Base-by-base conservation (phyloP, 1,284 basidiomycete species). In the Sanguinoderma infundibulare region DNA sequence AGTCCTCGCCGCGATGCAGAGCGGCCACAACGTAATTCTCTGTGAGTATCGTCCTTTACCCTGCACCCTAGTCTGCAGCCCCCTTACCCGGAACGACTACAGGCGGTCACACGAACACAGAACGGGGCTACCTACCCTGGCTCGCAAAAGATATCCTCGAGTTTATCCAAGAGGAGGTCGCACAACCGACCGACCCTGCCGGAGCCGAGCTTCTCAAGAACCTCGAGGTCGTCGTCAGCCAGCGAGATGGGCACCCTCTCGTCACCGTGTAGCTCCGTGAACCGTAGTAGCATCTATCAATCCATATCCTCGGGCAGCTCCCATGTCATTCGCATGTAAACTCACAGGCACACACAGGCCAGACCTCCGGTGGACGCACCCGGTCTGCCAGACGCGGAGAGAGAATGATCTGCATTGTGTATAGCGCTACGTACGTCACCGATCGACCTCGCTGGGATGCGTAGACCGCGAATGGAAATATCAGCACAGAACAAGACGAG, bases 51-150 rank as follows among this genome's bases (percentile, higher is more conserved):
- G 20, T 30, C 42, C 22, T 12, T 40, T 14, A 36, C 30, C 42
- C 60, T n/a, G 17, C 24, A 22, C 52, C 65, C 54, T 14, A 30
- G 15, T 35, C 42, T 44, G 24, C 30, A 49, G 35, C 52, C 10
- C 26, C 53, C 58, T 54, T 24, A 55, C 15, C 20, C 24, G 49
- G 56, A 26, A 55, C 35, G 44, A n/a, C 12, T 24, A 6, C 51
- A 77, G 76, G 75, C 56, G 76, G 76, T 6, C 76, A 96, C 77
- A 90, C 92, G 26, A 95, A 95, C 77, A 94, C 94, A 30, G 94
- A 96, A 78, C 89, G 94, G 34, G 92, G 92, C 0, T 96, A 93
- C 75, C 87, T 96, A 58, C 83, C 86, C 2, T 78, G 85, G 22
- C 82, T 95, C 24, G 87, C 87, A 46, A 75, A 79, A 8, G 87